phyloP scores from a whole-genome alignment of 176 grass and related monocot genomes.

The Lolium rigidum region DNA sequence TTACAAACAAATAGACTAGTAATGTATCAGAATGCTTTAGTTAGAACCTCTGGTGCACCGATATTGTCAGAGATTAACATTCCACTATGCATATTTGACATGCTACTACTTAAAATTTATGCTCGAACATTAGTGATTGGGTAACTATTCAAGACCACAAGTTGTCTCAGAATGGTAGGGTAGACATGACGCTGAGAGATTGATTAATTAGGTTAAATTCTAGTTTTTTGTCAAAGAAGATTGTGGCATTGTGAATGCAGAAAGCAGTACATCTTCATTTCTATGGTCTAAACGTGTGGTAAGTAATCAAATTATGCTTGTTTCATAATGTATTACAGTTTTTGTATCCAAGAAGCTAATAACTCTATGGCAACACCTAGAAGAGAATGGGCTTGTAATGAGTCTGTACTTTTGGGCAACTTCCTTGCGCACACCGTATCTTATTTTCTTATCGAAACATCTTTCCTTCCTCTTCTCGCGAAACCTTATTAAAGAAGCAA shows the following conservation, averaged over 20 bases:
- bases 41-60: not conserved
- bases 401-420: constrained; percentile 74
- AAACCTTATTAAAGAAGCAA: constrained; percentile 79
- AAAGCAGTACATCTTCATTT: constrained; percentile 18
- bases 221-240: constrained; percentile 2
- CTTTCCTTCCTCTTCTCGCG: constrained; percentile 90
- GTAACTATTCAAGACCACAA: constrained; percentile 22
- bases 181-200: not conserved
- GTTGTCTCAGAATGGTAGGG: not conserved
- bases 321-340: constrained; percentile 5
- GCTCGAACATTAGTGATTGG: not conserved
- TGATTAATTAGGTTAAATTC: constrained; percentile 2
- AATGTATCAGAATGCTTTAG: constrained; percentile 18
- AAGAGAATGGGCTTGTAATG: constrained; percentile 26
- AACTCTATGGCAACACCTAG: not conserved
- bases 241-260: constrained; percentile 13
- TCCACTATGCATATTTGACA: not conserved
- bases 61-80: not conserved
- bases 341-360: constrained; percentile 2
- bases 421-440: constrained; percentile 80
- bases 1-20: not conserved
- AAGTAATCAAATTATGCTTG: not conserved
- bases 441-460: constrained; percentile 76
- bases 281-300: not conserved
- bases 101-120: not conserved